Evolutionary conservation across 2,329 filamentous ascomycete species (phyloP), one percentile per base, ranked within the genome.

Genomic region (Ophidiomyces ophidiicola): DNA sequence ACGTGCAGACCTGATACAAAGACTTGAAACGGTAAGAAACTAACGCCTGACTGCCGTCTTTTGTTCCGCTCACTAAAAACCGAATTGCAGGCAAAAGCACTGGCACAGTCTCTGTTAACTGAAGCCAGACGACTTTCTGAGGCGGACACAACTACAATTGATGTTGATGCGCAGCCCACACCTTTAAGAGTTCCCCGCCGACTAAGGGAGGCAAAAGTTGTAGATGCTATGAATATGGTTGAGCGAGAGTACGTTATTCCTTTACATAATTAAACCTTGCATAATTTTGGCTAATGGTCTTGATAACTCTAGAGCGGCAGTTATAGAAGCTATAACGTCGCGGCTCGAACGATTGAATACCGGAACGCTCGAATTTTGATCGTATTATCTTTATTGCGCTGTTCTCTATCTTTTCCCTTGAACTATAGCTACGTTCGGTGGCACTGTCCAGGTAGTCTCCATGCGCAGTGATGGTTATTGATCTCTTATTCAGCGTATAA

Each of bases 151-250:
- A 35, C 14, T 5, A 19, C 32, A 36, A 25, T 17, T 55, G 57
- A 21, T 29, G 26, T 17, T 6, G 36, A 39, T 23, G 19, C 29
- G 11, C 15, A 12, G 15, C 18, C 35, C 14, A 32, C 47, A 20
- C 53, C 56, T 5, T 51, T 59, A 4, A 55, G 50, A 40, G 55
- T 67, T 14, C 60, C 64, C 1, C 56, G 59, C 31, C 55, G 61
- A 37, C 48, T 69, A 18, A 65, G 68, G 44, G 61, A 60, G 25
- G 61, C 63, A 24, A 65, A 61, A 51, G 54, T 69, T 33, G 55
- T 56, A 2, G 63, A 69, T 50, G 66, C 66, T 4, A 67, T 67
- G 63, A 57, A 53, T 28, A 63, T 69, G 63, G 62, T 70, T 32
- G 66, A 69, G 43, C 55, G 66, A 57, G 66, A 69, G 62, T 64